Conservation (phyloP, 192 early-diverging fungal genomes). For the Backusella mclennaniae region DNA sequence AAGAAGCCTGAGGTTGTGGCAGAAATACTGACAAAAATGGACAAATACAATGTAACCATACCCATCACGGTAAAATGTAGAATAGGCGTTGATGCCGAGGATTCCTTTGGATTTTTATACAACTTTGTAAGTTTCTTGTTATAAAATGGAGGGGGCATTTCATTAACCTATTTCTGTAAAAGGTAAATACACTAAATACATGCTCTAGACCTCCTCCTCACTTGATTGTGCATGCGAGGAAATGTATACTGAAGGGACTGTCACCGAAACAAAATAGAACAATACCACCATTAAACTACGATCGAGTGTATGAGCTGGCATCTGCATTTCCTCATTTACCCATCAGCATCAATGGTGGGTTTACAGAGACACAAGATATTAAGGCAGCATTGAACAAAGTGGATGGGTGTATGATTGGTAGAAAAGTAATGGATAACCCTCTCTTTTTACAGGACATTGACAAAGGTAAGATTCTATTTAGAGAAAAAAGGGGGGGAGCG, state of each 20-base stretch:
- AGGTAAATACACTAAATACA: conserved; percentile 27
- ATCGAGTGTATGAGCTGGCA: conserved; percentile 53
- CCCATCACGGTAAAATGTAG: conserved; percentile 74
- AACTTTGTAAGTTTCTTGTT: conserved; percentile 38
- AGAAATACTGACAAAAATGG: conserved; percentile 57
- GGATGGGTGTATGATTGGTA: conserved; percentile 72
- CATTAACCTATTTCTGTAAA: neutral
- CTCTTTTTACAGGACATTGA: conserved; percentile 64
- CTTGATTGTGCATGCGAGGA: conserved; percentile 69
- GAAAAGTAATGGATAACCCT: conserved; percentile 67
- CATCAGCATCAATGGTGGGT: conserved; percentile 69
- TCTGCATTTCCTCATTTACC: conserved; percentile 52
- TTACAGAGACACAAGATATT: conserved; percentile 48
- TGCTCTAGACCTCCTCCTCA: conserved; percentile 36
- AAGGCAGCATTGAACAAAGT: conserved; percentile 44
- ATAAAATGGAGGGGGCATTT: too few relatives aligned
- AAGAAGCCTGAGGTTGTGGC: conserved; percentile 57
- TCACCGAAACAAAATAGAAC: conserved; percentile 67
- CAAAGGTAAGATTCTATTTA: conserved; percentile 27
- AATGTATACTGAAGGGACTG: conserved; percentile 63
- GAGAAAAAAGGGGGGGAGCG: too few relatives aligned
- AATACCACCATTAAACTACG: conserved; percentile 63
- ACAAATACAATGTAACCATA: conserved; percentile 38
- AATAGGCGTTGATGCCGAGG: conserved; percentile 70
- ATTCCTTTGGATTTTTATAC: conserved; percentile 58